Conservation (phyloP, 2,329 filamentous ascomycete genomes). For the Phialophora expanda region DNA sequence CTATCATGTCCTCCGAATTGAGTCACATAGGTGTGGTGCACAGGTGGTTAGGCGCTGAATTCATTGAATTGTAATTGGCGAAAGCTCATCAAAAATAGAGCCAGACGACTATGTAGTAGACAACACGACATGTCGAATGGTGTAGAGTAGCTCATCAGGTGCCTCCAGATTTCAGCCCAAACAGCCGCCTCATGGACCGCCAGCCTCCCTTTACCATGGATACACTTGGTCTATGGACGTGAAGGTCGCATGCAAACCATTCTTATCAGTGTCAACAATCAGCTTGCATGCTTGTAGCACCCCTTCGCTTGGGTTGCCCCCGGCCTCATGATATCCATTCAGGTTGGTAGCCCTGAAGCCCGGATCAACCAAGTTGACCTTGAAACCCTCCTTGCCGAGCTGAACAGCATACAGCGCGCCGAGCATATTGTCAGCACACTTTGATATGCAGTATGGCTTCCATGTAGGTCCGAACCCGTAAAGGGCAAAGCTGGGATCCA, state of each 20-base stretch:
- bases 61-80: no score
- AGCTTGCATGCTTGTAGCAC: constrained; percentile 29
- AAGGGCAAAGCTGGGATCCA: constrained; percentile 21
- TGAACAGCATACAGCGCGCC: constrained; percentile 26
- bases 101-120: not conserved
- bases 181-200: not conserved
- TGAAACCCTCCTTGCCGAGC: constrained; percentile 32
- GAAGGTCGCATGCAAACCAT: constrained; percentile 24
- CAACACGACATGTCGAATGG: not conserved
- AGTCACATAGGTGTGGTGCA: no score
- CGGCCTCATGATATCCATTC: constrained; percentile 19
- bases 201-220: constrained; percentile 16
- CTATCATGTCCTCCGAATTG: no score
- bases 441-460: constrained; percentile 30
- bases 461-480: constrained; percentile 14
- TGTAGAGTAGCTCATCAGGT: not conserved
- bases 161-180: not conserved
- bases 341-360: constrained; percentile 30
- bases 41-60: no score
- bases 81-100: no score
- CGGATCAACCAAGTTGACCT: constrained; percentile 33
- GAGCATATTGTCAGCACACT: constrained; percentile 34
- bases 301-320: constrained; percentile 21
- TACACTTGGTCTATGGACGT: constrained; percentile 20
- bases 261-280: constrained; percentile 27